Conservation (phyloP, 177 flowering plant genomes). For the Vitis hybrid region DNA sequence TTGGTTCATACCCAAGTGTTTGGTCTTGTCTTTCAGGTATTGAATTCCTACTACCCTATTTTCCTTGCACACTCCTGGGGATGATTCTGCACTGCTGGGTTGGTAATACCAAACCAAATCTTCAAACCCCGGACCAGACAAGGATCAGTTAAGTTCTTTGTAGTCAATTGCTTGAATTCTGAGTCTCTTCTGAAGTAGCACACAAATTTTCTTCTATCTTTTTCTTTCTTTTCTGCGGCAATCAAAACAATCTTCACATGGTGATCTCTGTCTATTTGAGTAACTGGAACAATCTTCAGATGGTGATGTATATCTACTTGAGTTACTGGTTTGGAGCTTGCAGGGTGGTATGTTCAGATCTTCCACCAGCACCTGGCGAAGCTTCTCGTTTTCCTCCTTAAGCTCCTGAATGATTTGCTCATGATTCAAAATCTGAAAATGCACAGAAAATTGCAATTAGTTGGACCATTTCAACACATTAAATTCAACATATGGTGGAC, state of each 20-base stretch:
- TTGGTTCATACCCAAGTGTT: too few relatives aligned
- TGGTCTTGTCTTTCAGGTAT: too few relatives aligned
- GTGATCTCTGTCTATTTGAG: conserved; percentile 8
- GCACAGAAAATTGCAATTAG: conserved; percentile 7
- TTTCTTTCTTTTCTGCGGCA: conserved; percentile 68
- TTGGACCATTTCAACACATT: background rate
- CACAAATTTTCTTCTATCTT: conserved; percentile 13
- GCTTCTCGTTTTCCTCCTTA: conserved; percentile 71
- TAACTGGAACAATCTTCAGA: conserved; percentile 44
- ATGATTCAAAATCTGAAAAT: conserved; percentile 71
- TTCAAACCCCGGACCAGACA: too few relatives aligned
- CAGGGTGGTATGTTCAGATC: conserved; percentile 64
- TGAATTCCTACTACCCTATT: too few relatives aligned
- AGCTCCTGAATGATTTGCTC: conserved; percentile 68
- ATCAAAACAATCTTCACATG: conserved; percentile 78
- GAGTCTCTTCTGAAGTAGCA: background rate
- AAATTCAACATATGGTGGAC: background rate
- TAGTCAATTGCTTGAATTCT: background rate
- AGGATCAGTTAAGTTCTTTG: too few relatives aligned
- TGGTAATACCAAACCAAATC: too few relatives aligned
- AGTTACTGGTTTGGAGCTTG: conserved; percentile 46
- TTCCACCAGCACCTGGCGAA: conserved; percentile 63
- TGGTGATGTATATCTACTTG: conserved; percentile 18
- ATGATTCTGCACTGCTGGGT: too few relatives aligned
- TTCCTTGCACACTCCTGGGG: too few relatives aligned